Evolutionary conservation across 495 filamentous ascomycete species (phyloP).

Genomic region (Hyaloscypha variabilis): DNA sequence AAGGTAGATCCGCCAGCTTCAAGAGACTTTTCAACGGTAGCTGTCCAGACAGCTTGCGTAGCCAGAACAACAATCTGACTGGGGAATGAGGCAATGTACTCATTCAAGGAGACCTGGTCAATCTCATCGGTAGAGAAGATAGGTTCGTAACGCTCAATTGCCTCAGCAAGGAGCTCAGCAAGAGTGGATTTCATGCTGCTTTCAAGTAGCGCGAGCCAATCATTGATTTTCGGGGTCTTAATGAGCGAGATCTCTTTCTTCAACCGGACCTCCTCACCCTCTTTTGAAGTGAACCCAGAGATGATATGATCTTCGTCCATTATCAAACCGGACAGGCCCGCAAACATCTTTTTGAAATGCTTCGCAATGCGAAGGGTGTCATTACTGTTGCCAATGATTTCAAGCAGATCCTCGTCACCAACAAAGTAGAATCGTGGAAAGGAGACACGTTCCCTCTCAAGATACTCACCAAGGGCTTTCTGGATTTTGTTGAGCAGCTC

Average conservation of each 20-base stretch:
- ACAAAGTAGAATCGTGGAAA: constrained; percentile 99
- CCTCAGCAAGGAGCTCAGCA: constrained; percentile 86
- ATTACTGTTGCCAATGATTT: constrained; percentile 99
- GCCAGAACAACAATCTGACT: constrained; percentile 95
- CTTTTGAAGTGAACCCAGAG: constrained; percentile 90
- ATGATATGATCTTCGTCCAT: constrained; percentile 91
- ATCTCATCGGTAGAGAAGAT: constrained; percentile 70
- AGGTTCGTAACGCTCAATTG: constrained; percentile 72
- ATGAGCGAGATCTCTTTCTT: constrained; percentile 89
- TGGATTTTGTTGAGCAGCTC: constrained; percentile 99
- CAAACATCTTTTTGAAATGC: constrained; percentile 99
- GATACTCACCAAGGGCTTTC: constrained; percentile 96
- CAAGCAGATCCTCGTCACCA: constrained; percentile 96
- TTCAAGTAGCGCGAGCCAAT: constrained; percentile 92
- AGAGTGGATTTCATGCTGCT: constrained; percentile 92
- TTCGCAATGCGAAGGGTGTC: constrained; percentile 94
- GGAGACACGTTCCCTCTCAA: constrained; percentile 93
- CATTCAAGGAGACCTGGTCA: constrained; percentile 66
- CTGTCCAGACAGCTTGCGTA: constrained; percentile 94
- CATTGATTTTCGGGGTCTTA: constrained; percentile 95
- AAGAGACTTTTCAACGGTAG: constrained; percentile 74
- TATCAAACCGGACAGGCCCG: constrained; percentile 84
- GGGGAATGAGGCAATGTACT: constrained; percentile 79
- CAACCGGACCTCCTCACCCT: constrained; percentile 86
- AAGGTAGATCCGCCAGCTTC: constrained; percentile 69